phyloP scores from a whole-genome alignment of 768 basidiomycete genomes.

The Suillus cothurnatus region DNA sequence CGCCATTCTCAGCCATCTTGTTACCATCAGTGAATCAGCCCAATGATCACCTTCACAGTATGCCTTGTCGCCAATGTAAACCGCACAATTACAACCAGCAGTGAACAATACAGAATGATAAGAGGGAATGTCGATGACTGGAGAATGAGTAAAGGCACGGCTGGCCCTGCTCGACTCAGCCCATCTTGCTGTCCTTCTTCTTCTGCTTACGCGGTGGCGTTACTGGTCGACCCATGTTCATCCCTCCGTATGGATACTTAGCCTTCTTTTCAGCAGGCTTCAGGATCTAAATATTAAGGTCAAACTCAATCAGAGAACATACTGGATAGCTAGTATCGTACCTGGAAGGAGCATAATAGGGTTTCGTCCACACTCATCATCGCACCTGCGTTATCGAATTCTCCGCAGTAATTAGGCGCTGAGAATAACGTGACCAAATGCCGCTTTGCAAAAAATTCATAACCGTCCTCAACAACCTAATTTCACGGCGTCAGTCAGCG shows the following conservation, averaged over 20 bases:
- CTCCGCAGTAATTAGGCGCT: conserved; percentile 92
- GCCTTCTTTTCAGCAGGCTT: conserved; percentile 99
- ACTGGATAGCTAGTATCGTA: conserved; percentile 37
- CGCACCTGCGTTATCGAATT: conserved; percentile 99
- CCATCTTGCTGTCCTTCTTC: conserved; percentile 85
- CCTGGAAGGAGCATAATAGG: conserved; percentile 96
- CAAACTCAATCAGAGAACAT: conserved; percentile 1
- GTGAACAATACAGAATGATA: conserved; percentile 27
- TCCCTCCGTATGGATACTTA: conserved; percentile 87
- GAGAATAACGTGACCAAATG: conserved; percentile 97
- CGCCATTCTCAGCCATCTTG: conserved; percentile 16
- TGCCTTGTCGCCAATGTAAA: conserved; percentile 9
- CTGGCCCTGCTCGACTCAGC: conserved; percentile 33
- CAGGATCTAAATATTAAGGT: conserved; percentile 65
- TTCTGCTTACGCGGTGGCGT: conserved; percentile 97
- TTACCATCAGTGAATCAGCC: conserved; percentile 1
- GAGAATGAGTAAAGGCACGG: conserved; percentile 30
- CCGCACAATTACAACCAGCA: conserved; percentile 12
- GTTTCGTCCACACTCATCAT: conserved; percentile 99
- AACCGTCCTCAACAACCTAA: conserved; percentile 97
- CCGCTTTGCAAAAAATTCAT: conserved; percentile 98
- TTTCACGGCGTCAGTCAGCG: conserved; percentile 7
- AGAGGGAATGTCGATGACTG: conserved; percentile 32
- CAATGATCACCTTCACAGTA: conserved; percentile 2
- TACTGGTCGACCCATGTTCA: conserved; percentile 85